Conservation (phyloP, 371 early-diverging fungal species). For the Funneliformis caledonium region DNA sequence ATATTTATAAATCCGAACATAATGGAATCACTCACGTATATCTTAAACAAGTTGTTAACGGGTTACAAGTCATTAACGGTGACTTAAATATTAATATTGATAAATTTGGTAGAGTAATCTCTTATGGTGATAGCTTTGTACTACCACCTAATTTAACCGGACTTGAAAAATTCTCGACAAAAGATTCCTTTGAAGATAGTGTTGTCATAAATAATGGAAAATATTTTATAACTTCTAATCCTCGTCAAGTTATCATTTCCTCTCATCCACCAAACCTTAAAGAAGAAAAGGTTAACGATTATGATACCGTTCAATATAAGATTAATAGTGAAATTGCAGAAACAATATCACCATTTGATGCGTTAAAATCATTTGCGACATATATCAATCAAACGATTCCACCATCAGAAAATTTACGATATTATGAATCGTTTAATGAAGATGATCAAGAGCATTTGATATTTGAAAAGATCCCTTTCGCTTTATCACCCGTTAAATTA, state of each 20-base stretch:
- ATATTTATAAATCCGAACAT: constrained; percentile 68
- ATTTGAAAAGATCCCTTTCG: constrained; percentile 62
- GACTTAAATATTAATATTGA: constrained; percentile 84
- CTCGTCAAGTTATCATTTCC: constrained; percentile 44
- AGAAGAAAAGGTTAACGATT: neutral
- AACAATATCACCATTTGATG: constrained; percentile 48
- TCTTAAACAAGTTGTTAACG: constrained; percentile 73
- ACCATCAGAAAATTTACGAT: constrained; percentile 37
- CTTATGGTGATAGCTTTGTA: constrained; percentile 76
- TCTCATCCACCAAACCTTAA: constrained; percentile 32
- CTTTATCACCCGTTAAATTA: constrained; percentile 60
- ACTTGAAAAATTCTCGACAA: constrained; percentile 8
- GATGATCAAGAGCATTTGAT: constrained; percentile 44
- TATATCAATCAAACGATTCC: constrained; percentile 46
- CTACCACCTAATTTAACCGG: constrained; percentile 47
- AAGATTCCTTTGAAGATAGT: constrained; percentile 10
- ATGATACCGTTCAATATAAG: neutral
- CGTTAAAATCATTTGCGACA: constrained; percentile 48
- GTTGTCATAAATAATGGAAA: constrained; percentile 15
- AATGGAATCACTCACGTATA: constrained; percentile 85
- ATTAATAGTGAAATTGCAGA: constrained; percentile 39
- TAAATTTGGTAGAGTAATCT: constrained; percentile 67
- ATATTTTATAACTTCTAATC: constrained; percentile 36
- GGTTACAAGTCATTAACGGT: constrained; percentile 79
- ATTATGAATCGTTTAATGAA: constrained; percentile 42